Base-by-base conservation (phyloP, 2,329 filamentous ascomycete genomes). In the Penicillium psychrosexuale region DNA sequence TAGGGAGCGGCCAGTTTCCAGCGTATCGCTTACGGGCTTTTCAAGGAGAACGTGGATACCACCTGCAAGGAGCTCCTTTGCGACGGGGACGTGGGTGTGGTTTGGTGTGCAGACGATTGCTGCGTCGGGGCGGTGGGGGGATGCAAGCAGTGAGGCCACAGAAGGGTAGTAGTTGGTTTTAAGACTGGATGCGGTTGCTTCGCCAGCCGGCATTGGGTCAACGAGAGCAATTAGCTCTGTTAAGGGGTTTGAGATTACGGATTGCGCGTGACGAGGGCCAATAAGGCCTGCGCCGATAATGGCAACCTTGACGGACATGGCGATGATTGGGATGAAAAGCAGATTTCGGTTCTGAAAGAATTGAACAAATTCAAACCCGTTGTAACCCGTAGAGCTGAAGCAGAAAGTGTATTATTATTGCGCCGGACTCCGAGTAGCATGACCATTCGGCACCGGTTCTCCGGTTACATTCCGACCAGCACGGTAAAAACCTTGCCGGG, bases 51-150 rank as follows among this genome's bases (percentile, higher is more conserved):
- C 72, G 48, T 83, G 78, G n/a, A 84, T 67, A 0, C 77, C 78
- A 0, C 68, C 73, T 0, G 71, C 61, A 1, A 83, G 71, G 1
- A 85, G 71, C 37, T 79, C 72, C n/a, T 73, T 75, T 2, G 80
- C 71, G 1, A 84, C 56, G 0, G 77, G 47, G 5, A 82, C 81
- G 55, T 85, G 83, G 0, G 80, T 84, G 60, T 80, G 75, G 61
- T 84, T 85, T 2, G 83, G 83, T 0, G 82, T 85, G 72, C 82
- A 83, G 46, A 85, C 76, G 38, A 85, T 79, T 22, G 82, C 82
- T 34, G 78, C 82, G 46, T 82, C 76, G 11, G 81, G 80, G n/a
- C 69, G 72, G 40, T 68, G 49, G 39, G 59, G 44, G 1, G 7
- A 75, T 5, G 66, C 59, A 0, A 84, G 62, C 57, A 84, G 73